Evolutionary conservation across 345 rosid species (phyloP).

Genomic region (Euphorbia lathyris): DNA sequence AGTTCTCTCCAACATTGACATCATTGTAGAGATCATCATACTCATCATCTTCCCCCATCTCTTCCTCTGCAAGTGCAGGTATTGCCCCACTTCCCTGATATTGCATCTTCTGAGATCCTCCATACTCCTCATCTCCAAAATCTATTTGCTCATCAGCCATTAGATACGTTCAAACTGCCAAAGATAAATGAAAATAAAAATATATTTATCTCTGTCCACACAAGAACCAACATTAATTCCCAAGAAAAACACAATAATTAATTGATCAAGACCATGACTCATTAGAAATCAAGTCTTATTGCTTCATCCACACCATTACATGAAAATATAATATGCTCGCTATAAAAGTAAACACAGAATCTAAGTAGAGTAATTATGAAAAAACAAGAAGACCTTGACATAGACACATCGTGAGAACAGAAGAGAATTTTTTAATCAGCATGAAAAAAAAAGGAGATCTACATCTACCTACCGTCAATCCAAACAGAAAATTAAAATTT

Average conservation of each 20-base stretch:
- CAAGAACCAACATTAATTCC: not conserved
- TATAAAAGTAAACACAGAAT: not conserved
- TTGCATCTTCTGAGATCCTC: constrained; percentile 47
- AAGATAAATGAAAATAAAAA: constrained; percentile 24
- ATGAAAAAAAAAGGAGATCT: not conserved
- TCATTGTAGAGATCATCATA: constrained; percentile 85
- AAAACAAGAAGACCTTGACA: not conserved
- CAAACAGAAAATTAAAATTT: too few relatives aligned
- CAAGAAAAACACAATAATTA: not conserved
- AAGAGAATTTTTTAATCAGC: not conserved
- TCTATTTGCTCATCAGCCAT: constrained; percentile 59
- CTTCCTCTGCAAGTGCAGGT: constrained; percentile 83
- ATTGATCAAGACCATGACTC: not conserved
- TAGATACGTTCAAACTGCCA: constrained; percentile 39
- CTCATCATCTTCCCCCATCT: constrained; percentile 73
- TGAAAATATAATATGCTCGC: not conserved
- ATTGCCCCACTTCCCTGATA: constrained; percentile 77
- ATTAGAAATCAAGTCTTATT: not conserved
- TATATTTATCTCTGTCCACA: constrained; percentile 8
- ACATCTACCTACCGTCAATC: too few relatives aligned
- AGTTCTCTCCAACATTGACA: constrained; percentile 82
- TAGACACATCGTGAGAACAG: too few relatives aligned
- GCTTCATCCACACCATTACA: not conserved
- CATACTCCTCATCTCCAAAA: constrained; percentile 50
- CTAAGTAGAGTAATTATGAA: not conserved